Percentiles rank a stretch among this genome's conserved stretches.
Conservation (phyloP, 805 yeast genomes). For the Sungouiella thailandica region DNA sequence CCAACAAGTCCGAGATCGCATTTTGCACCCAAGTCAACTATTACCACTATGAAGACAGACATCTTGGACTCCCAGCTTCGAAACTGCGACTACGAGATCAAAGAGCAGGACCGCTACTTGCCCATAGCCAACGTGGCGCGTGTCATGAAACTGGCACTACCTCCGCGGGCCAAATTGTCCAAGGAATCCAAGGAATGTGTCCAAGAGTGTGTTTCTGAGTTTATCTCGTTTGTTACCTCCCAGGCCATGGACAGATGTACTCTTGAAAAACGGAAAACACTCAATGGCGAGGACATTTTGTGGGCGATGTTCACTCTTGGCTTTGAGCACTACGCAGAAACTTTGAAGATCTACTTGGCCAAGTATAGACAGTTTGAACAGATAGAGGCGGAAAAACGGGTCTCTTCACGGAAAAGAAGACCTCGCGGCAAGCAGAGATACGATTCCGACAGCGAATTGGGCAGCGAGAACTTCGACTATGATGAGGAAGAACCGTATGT, state of each 20-base stretch:
- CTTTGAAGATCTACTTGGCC: conserved; percentile 61
- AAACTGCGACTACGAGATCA: conserved; percentile 38
- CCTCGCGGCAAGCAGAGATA: neutral
- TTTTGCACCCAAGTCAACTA: conserved; percentile 10
- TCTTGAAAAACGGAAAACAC: conserved; percentile 63
- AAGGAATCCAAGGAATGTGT: conserved; percentile 77
- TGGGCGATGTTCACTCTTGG: conserved; percentile 62
- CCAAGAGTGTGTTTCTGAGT: conserved; percentile 67
- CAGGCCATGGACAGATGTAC: conserved; percentile 61
- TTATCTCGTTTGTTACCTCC: conserved; percentile 62
- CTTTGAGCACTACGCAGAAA: conserved; percentile 66
- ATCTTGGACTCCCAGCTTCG: conserved; percentile 5
- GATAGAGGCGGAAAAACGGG: conserved; percentile 4
- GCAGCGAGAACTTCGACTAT: conserved; percentile 4
- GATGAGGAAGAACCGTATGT: conserved; percentile 5
- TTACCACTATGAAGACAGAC: neutral
- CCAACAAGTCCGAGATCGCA: conserved; percentile 14
- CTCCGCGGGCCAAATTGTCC: conserved; percentile 68
- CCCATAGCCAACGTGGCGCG: conserved; percentile 55
- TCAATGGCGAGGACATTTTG: conserved; percentile 65
- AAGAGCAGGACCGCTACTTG: conserved; percentile 39
- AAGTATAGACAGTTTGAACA: conserved; percentile 49
- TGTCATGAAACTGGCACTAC: conserved; percentile 70
- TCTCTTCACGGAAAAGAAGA: neutral
- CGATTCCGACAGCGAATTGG: conserved; percentile 2